Base-by-base conservation (phyloP, 2,329 filamentous ascomycete species). In the Pseudonectria foliicola region DNA sequence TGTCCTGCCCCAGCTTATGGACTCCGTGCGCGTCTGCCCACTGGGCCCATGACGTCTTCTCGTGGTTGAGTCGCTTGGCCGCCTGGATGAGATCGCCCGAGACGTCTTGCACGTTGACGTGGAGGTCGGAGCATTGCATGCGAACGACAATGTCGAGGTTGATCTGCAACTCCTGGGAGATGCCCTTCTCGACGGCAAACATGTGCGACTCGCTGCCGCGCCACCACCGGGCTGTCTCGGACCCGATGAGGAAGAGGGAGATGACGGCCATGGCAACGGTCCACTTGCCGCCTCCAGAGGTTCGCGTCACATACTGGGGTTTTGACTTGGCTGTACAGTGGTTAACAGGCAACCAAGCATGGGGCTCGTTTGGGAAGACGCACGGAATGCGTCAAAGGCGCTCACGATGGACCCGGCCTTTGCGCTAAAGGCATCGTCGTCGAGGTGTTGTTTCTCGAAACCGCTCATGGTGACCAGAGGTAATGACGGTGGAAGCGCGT, bases 301-400 rank as follows among this genome's bases (percentile, higher is more conserved):
- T 93, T 46, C 81, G 77, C 30, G 84, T 82, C 36, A 92, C 81
- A 64, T 95, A 98, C 55, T 90, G 87, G 12, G 89, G 78, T 68
- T 96, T 96, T 35, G 90, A 86, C 71, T 98, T 96, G 48, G 92
- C 89, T 95, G 55, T 13, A 7, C 7, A 10, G n/a, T 12, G 29
- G 43, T 52, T 35, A 54, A 46, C 32, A 25, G 26, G 18, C 10
- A 24, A 10, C 11, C 27, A 15, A 25, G 7, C 12, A 27, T 16
- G 32, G 32, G 29, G 3, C 24, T 25, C 13, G 16, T 7, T 26
- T 13, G n/a, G 21, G 33, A 28, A 18, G 29, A 50, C 85, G 57
- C 76, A 95, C 88, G 90, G 61, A 98, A 98, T 47, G 89, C 90
- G 69, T 98, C 92, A 63, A 98, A 98, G 40, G 90, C 88, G 62